Evolutionary conservation across 345 rosid genomes (phyloP).

Genomic region (Gossypium rotundifolium): DNA sequence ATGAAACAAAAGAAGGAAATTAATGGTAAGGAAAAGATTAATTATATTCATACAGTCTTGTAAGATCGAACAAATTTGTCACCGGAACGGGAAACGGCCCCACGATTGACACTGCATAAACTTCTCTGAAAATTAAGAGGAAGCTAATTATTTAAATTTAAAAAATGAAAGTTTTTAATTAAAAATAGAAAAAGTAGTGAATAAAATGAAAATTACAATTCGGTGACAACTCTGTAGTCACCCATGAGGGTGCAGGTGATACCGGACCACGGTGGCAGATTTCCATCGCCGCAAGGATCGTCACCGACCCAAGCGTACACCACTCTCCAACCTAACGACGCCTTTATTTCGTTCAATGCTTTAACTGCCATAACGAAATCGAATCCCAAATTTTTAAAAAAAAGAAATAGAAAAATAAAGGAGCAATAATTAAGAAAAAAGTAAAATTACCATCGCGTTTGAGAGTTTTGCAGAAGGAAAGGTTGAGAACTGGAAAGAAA

Average conservation of each 20-base stretch:
- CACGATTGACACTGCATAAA: conserved; percentile 48
- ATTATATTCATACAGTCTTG: conserved; percentile 47
- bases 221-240: conserved; percentile 16
- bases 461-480: conserved; percentile 2
- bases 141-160: neutral
- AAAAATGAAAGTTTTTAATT: neutral
- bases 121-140: conserved; percentile 8
- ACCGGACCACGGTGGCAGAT: conserved; percentile 17
- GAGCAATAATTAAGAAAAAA: neutral
- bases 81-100: conserved; percentile 75
- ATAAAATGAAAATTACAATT: conserved; percentile 1
- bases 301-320: conserved; percentile 13
- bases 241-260: conserved; percentile 14
- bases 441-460: neutral
- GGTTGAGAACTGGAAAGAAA: neutral
- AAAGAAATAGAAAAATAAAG: neutral
- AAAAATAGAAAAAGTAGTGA: neutral
- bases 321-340: conserved; percentile 7
- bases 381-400: neutral
- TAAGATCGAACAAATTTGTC: conserved; percentile 70
- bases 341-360: conserved; percentile 8
- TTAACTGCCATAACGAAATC: neutral
- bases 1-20: neutral
- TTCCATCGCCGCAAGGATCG: conserved; percentile 14
- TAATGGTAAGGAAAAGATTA: neutral